Conservation (phyloP, 768 basidiomycete species). For the Sarcomyxa edulis region DNA sequence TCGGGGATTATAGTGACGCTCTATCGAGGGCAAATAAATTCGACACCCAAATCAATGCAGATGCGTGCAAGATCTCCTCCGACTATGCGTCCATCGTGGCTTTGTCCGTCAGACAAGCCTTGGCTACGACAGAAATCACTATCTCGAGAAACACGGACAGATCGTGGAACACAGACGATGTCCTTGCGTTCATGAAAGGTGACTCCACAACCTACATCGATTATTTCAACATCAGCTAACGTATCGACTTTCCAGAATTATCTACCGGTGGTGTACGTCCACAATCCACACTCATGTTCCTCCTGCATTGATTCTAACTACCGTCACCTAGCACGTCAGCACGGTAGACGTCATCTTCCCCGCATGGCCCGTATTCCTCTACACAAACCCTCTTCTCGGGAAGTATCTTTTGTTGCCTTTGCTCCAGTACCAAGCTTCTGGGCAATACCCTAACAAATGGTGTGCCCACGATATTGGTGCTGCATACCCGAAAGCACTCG, state of each 20-base stretch:
- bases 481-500: slow-evolving; percentile 36
- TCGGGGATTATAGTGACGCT: slow-evolving; percentile 40
- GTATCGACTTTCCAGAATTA: too few relatives aligned
- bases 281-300: slow-evolving; percentile 2
- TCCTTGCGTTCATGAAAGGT: slow-evolving; percentile 55
- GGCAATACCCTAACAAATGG: slow-evolving; percentile 63
- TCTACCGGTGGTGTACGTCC: slow-evolving; percentile 55
- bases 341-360: slow-evolving; percentile 54
- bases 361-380: slow-evolving; percentile 48
- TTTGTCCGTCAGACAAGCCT: slow-evolving; percentile 48
- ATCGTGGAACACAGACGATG: slow-evolving; percentile 44
- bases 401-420: slow-evolving; percentile 55
- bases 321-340: slow-evolving; percentile 34
- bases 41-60: slow-evolving; percentile 39
- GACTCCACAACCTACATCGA: too few relatives aligned
- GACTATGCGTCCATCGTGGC: slow-evolving; percentile 47
- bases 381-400: slow-evolving; percentile 48
- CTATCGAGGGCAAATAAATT: slow-evolving; percentile 37
- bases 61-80: slow-evolving; percentile 41
- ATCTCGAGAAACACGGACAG: slow-evolving; percentile 40
- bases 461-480: slow-evolving; percentile 51
- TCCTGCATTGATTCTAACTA: slow-evolving; percentile 1
- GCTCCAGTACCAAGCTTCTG: slow-evolving; percentile 62
- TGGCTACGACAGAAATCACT: slow-evolving; percentile 51
- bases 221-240: too few relatives aligned